Evolutionary conservation across 345 rosid species (phyloP).

Genomic region (Punica granatum): DNA sequence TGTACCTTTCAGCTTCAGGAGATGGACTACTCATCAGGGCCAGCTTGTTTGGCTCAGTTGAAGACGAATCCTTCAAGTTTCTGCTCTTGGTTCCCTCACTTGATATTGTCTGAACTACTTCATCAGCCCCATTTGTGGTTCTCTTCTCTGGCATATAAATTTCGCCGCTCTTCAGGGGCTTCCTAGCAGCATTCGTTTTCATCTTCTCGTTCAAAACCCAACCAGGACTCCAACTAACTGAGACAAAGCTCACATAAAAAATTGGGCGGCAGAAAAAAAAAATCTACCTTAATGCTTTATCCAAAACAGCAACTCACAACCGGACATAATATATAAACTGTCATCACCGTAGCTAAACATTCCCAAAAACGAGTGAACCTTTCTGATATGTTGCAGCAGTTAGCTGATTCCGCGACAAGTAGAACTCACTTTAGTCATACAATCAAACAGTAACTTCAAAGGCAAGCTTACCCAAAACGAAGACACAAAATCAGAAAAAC

Average conservation of each 20-base stretch:
- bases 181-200: background rate
- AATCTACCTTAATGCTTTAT: background rate
- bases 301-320: too few relatives aligned
- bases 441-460: too few relatives aligned
- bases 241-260: too few relatives aligned
- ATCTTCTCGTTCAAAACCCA: background rate
- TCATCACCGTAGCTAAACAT: too few relatives aligned
- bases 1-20: conserved; percentile 38
- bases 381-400: too few relatives aligned
- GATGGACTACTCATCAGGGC: conserved; percentile 26
- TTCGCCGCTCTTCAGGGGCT: conserved; percentile 14
- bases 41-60: conserved; percentile 27
- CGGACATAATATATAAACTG: too few relatives aligned
- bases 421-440: too few relatives aligned
- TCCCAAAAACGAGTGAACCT: too few relatives aligned
- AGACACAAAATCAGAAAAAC: too few relatives aligned
- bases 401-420: too few relatives aligned
- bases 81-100: conserved; percentile 17
- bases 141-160: conserved; percentile 36
- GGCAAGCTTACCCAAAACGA: too few relatives aligned
- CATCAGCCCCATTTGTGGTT: conserved; percentile 22
- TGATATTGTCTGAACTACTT: conserved; percentile 48
- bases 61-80: conserved; percentile 22
- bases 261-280: too few relatives aligned
- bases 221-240: background rate